These are phyloP conservation scores for Aphanomyces stellatus DNA, from an alignment of 352 stramenopile genomes.

Conservation along the genomic window DNA sequence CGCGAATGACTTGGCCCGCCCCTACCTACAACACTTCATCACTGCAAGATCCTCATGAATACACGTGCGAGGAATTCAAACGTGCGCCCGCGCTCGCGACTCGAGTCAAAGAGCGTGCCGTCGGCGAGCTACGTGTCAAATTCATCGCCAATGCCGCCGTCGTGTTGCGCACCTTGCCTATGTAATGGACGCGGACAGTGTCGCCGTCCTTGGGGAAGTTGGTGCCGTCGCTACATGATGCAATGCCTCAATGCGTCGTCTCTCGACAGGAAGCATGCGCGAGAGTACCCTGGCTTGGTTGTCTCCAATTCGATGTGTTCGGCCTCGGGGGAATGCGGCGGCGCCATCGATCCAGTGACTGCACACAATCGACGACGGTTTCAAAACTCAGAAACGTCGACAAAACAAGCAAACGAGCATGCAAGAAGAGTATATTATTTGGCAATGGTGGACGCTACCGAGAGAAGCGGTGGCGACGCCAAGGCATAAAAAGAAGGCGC, in stretches of 20 bases:
- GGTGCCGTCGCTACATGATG: constrained; percentile 54
- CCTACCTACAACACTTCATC: constrained; percentile 32
- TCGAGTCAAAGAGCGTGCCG: constrained; percentile 80
- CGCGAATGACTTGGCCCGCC: constrained; percentile 66
- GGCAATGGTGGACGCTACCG: not conserved
- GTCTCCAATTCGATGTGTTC: constrained; percentile 64
- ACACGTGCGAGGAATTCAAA: constrained; percentile 57
- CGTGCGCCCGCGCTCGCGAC: constrained; percentile 55
- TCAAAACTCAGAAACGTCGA: not conserved
- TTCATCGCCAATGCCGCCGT: not conserved
- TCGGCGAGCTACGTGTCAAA: constrained; percentile 31
- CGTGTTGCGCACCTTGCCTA: constrained; percentile 31
- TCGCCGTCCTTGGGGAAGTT: constrained; percentile 64
- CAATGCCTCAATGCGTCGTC: no score
- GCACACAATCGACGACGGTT: not conserved
- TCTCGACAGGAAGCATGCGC: not conserved
- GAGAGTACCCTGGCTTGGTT: constrained; percentile 52
- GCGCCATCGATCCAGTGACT: not conserved
- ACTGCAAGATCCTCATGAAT: not conserved
- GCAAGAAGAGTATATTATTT: constrained; percentile 5
- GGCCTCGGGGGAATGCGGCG: not conserved
- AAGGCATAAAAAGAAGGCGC: not conserved
- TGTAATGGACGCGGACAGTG: constrained; percentile 73
- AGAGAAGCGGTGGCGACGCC: not conserved
- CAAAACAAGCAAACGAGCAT: no score